phyloP scores from a whole-genome alignment of 2,329 filamentous ascomycete species.

The Paecilomyces variotii region DNA sequence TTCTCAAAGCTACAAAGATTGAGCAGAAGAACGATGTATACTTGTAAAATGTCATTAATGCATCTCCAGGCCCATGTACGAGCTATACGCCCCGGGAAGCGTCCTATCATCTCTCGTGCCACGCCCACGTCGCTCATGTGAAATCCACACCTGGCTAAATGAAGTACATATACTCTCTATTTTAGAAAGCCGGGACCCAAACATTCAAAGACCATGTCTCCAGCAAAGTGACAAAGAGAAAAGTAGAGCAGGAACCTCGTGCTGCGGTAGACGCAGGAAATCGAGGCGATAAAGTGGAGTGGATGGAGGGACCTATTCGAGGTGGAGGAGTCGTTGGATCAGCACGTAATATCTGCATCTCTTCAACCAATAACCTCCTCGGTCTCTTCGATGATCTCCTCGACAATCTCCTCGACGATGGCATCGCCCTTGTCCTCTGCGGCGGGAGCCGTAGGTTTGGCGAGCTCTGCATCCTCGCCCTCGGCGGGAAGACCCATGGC shows the following conservation, averaged over 20 bases:
- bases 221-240: neutral
- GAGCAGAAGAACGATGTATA: neutral
- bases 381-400: slow-evolving; percentile 72
- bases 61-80: neutral
- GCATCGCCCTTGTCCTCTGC: slow-evolving; percentile 61
- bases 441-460: slow-evolving; percentile 42
- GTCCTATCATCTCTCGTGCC: neutral
- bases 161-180: neutral
- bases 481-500: slow-evolving; percentile 59
- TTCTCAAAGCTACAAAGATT: neutral
- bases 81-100: neutral
- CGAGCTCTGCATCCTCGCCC: slow-evolving; percentile 50
- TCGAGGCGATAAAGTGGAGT: slow-evolving; percentile 21
- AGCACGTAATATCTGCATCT: slow-evolving; percentile 7
- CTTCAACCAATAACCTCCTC: slow-evolving; percentile 62
- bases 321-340: neutral
- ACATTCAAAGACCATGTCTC: neutral
- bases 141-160: neutral
- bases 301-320: slow-evolving; percentile 12
- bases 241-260: neutral
- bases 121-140: neutral
- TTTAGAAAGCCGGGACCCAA: neutral
- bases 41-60: neutral
- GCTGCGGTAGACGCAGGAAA: slow-evolving; percentile 18
- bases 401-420: slow-evolving; percentile 81